Evolutionary conservation across 2,329 filamentous ascomycete species (phyloP).

Genomic region (Fusarium hostae): DNA sequence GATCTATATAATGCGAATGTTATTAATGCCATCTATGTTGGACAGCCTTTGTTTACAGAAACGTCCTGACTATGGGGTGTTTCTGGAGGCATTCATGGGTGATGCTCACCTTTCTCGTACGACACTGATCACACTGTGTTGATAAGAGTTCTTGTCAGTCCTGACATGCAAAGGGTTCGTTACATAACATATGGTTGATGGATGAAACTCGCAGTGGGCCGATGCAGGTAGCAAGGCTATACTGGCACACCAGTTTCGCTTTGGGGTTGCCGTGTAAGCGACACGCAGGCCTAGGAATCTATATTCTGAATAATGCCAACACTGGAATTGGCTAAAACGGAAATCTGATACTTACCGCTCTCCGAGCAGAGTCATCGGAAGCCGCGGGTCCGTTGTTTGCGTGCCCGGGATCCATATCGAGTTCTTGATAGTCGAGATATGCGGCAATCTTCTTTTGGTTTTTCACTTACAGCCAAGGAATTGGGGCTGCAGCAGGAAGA

Average conservation of each 20-base stretch:
- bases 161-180: background rate
- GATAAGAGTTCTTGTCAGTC: constrained; percentile 8
- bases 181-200: background rate
- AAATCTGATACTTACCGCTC: constrained; percentile 51
- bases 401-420: constrained; percentile 33
- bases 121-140: constrained; percentile 59
- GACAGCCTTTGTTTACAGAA: background rate
- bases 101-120: constrained; percentile 53
- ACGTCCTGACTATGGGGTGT: constrained; percentile 1
- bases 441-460: background rate
- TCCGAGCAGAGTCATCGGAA: constrained; percentile 50
- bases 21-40: constrained; percentile 23
- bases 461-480: background rate
- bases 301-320: constrained; percentile 1
- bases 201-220: background rate
- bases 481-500: background rate
- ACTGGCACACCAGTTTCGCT: background rate
- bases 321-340: constrained; percentile 11
- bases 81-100: constrained; percentile 7
- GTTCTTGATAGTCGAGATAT: background rate
- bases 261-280: background rate
- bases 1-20: constrained; percentile 54
- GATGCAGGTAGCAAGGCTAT: background rate
- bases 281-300: background rate
- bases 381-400: constrained; percentile 44